phyloP scores from a whole-genome alignment of 805 yeast species.

The Teunomyces aglyptinius region DNA sequence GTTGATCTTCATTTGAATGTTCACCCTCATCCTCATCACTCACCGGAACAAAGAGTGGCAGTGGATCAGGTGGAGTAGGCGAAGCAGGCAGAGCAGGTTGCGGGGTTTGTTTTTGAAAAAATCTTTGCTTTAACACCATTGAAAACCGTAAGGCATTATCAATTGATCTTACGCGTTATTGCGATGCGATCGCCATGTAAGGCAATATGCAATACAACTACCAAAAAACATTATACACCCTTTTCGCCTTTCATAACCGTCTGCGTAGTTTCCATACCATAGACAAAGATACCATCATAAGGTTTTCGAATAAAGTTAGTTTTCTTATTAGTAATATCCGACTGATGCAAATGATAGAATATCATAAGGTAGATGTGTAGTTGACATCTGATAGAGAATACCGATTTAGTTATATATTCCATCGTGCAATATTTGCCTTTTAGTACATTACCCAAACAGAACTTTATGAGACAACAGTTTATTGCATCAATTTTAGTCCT shows the following conservation, averaged over 20 bases:
- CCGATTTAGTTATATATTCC: no score
- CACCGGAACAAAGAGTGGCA: slow-evolving; percentile 6
- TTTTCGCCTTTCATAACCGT: background rate
- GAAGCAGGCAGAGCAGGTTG: background rate
- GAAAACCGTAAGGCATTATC: background rate
- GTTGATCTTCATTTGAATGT: background rate
- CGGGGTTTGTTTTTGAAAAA: background rate
- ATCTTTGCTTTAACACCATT: slow-evolving; percentile 1
- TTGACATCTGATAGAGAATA: no score
- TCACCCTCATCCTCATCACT: slow-evolving; percentile 2
- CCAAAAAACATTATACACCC: background rate
- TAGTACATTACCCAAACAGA: no score
- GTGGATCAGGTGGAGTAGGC: background rate
- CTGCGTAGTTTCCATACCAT: background rate
- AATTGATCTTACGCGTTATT: slow-evolving; percentile 2
- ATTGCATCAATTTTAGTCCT: no score
- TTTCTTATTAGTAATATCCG: no score
- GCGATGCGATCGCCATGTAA: background rate
- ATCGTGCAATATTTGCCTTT: no score
- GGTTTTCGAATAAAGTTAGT: no score
- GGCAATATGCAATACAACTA: background rate
- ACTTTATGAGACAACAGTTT: no score
- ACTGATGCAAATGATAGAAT: no score
- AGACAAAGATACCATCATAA: no score
- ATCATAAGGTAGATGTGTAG: no score